These are phyloP conservation scores for Boletus hoseneyae DNA, from an alignment of 1,284 basidiomycete genomes.

Conservation along the genomic window DNA sequence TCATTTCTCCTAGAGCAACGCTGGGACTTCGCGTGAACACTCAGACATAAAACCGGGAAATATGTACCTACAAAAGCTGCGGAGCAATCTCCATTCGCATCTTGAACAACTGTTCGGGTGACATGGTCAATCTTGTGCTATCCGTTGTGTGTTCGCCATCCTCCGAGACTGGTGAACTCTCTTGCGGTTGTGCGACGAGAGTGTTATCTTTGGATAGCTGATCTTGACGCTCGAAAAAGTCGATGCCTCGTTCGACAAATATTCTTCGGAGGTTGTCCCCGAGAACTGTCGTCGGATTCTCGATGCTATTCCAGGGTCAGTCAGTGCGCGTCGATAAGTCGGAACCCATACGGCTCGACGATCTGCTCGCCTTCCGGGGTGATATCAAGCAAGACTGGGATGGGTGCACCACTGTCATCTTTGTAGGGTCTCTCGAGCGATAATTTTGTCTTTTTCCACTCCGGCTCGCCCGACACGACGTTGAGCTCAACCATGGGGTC, in stretches of 20 bases:
- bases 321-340: constrained; percentile 12
- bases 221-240: constrained; percentile 66
- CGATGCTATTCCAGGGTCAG: constrained; percentile 39
- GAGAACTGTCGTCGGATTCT: constrained; percentile 50
- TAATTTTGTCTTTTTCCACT: constrained; percentile 59
- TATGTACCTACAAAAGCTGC: constrained; percentile 59
- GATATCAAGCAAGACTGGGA: constrained; percentile 67
- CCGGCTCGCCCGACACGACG: constrained; percentile 36
- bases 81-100: constrained; percentile 69
- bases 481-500: not conserved
- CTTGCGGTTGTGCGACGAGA: constrained; percentile 24
- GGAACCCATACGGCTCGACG: constrained; percentile 59
- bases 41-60: not conserved
- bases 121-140: constrained; percentile 48
- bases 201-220: constrained; percentile 25
- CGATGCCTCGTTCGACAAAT: constrained; percentile 64
- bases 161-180: constrained; percentile 25
- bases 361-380: constrained; percentile 62
- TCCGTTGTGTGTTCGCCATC: constrained; percentile 33
- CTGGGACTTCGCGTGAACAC: constrained; percentile 38
- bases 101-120: constrained; percentile 66
- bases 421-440: constrained; percentile 77
- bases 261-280: constrained; percentile 65
- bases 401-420: constrained; percentile 60
- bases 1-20: constrained; percentile 73